Conservation (phyloP, 2,329 filamentous ascomycete genomes). For the Pseudogymnoascus sp. region DNA sequence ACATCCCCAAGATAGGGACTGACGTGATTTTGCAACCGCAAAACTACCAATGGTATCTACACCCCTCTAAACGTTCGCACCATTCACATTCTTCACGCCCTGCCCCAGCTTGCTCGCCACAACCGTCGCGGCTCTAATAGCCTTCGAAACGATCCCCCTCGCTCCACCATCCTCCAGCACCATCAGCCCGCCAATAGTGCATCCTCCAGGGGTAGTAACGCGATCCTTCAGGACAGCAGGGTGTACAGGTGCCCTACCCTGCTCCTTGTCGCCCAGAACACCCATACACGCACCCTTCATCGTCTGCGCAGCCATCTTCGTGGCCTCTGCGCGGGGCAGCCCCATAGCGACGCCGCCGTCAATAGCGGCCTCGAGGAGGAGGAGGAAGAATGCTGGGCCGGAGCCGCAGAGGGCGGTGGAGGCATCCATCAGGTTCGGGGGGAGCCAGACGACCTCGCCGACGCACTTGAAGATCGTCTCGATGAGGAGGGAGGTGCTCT, state of each 20-base stretch:
- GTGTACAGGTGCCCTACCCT: conserved; percentile 49
- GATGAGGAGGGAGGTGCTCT: conserved; percentile 47
- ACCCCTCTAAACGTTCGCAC: neutral
- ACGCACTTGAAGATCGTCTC: conserved; percentile 72
- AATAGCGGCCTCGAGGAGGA: conserved; percentile 66
- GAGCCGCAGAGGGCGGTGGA: conserved; percentile 67
- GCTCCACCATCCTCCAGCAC: conserved; percentile 66
- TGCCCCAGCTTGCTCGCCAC: conserved; percentile 59
- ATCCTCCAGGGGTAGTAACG: conserved; percentile 69
- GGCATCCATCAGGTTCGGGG: conserved; percentile 61
- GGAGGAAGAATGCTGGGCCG: conserved; percentile 66
- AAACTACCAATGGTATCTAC: neutral
- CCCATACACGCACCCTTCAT: conserved; percentile 66
- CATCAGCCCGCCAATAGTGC: conserved; percentile 65
- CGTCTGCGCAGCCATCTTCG: conserved; percentile 69
- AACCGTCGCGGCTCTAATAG: conserved; percentile 61
- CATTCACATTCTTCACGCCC: conserved; percentile 27
- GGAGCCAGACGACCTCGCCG: conserved; percentile 61
- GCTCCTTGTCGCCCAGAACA: conserved; percentile 41
- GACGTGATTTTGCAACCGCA: neutral
- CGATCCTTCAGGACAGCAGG: conserved; percentile 67
- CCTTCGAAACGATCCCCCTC: conserved; percentile 57
- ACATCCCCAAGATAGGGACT: neutral
- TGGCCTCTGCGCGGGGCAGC: conserved; percentile 61
- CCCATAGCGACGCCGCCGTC: conserved; percentile 76